phyloP scores from a whole-genome alignment of 2,329 filamentous ascomycete genomes.

The Rhexocercosporidium sp. region DNA sequence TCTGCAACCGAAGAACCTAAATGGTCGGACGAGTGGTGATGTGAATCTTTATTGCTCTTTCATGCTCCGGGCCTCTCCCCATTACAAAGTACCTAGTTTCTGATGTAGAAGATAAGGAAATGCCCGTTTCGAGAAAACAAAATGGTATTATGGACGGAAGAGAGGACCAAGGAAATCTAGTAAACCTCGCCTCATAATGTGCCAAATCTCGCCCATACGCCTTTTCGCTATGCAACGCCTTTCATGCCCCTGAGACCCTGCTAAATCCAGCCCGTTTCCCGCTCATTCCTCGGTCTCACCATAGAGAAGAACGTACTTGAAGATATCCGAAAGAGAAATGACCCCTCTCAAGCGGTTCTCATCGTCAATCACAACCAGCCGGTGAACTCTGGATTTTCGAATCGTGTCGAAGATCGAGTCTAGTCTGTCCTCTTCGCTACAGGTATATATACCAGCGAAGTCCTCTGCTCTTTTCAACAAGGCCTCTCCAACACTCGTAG shows the following conservation, averaged over 20 bases:
- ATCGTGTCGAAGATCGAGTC: conserved; percentile 98
- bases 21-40: background rate
- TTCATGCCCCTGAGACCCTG: conserved; percentile 28
- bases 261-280: conserved; percentile 25
- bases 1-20: background rate
- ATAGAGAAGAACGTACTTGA: conserved; percentile 89
- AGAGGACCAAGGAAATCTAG: conserved; percentile 37
- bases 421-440: conserved; percentile 86
- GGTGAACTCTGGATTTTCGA: conserved; percentile 90
- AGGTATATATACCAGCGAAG: conserved; percentile 96
- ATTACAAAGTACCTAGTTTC: conserved; percentile 6
- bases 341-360: conserved; percentile 84
- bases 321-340: conserved; percentile 92
- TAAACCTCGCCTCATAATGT: conserved; percentile 31
- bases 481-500: conserved; percentile 85
- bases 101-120: conserved; percentile 3
- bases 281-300: conserved; percentile 40
- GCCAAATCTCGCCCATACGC: conserved; percentile 38
- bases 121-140: conserved; percentile 2
- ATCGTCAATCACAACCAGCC: conserved; percentile 91
- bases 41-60: conserved; percentile 4
- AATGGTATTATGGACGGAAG: conserved; percentile 32
- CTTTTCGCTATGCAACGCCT: conserved; percentile 45
- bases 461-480: conserved; percentile 86
- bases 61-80: background rate